phyloP scores from a whole-genome alignment of 257 asterid species.

The Scutellaria galericulata region DNA sequence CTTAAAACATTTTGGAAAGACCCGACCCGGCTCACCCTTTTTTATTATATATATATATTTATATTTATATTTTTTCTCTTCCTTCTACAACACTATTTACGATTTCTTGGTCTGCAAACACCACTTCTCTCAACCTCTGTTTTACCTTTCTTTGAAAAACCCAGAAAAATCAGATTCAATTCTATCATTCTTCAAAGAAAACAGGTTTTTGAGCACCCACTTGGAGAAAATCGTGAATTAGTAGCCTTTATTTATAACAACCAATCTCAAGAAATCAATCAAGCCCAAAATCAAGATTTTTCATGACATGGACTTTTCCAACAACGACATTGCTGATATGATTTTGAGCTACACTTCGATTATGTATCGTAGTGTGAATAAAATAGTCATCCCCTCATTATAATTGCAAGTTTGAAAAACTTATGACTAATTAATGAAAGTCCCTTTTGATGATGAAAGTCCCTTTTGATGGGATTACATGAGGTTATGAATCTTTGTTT shows the following conservation, averaged over 20 bases:
- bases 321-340: conserved; percentile 35
- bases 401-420: background rate
- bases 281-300: conserved; percentile 49
- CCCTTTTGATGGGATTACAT: too few relatives aligned
- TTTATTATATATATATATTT: too few relatives aligned
- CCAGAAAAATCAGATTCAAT: conserved; percentile 29
- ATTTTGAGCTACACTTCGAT: conserved; percentile 33
- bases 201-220: conserved; percentile 42
- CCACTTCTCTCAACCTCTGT: conserved; percentile 39
- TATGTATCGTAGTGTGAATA: conserved; percentile 30
- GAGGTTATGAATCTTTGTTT: too few relatives aligned
- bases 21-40: too few relatives aligned
- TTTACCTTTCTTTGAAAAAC: background rate
- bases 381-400: conserved; percentile 32
- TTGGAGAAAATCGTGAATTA: conserved; percentile 38
- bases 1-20: too few relatives aligned
- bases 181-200: conserved; percentile 37
- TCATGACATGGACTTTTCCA: conserved; percentile 31
- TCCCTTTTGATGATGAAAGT: too few relatives aligned
- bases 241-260: conserved; percentile 26
- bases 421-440: too few relatives aligned
- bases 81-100: background rate
- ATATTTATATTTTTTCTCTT: too few relatives aligned
- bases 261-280: conserved; percentile 34
- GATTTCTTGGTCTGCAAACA: conserved; percentile 33